Percentiles rank a stretch among this genome's conserved stretches.
Evolutionary conservation across 345 rosid species (phyloP).

Genomic region (Dovyalis caffra): DNA sequence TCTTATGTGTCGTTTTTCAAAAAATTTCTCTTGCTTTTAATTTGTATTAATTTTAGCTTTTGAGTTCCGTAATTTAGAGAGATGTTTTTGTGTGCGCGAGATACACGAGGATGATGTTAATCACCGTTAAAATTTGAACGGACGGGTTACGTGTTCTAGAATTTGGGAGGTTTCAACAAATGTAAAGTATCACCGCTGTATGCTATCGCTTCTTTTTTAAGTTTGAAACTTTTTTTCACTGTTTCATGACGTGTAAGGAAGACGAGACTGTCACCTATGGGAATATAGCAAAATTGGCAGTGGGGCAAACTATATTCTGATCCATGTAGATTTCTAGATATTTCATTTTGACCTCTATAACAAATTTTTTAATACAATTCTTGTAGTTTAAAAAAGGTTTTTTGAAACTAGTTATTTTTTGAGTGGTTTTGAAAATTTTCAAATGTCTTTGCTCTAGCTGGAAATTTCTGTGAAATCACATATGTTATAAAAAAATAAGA

Average conservation of each 20-base stretch:
- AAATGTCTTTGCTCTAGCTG: too few species aligned
- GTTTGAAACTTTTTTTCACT: neutral
- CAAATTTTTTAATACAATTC: neutral
- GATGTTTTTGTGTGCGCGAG: neutral
- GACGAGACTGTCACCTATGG: neutral
- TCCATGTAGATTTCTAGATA: neutral
- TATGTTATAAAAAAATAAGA: too few species aligned
- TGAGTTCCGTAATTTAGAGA: neutral
- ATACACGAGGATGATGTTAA: neutral
- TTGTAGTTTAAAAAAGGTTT: neutral
- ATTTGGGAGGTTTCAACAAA: neutral
- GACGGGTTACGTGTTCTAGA: neutral
- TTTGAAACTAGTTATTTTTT: too few species aligned
- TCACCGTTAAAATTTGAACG: neutral
- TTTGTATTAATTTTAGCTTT: neutral
- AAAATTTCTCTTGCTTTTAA: neutral
- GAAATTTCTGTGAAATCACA: too few species aligned
- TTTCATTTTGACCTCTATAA: neutral
- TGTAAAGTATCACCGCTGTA: neutral
- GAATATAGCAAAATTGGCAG: neutral
- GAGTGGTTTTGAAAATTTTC: too few species aligned
- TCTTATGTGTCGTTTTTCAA: slow-evolving; percentile 16
- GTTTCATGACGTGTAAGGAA: neutral
- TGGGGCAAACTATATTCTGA: neutral
- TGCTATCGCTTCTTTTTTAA: slow-evolving; percentile 1